Base-by-base conservation (phyloP, 2,329 filamentous ascomycete species). In the Diaporthe citri region DNA sequence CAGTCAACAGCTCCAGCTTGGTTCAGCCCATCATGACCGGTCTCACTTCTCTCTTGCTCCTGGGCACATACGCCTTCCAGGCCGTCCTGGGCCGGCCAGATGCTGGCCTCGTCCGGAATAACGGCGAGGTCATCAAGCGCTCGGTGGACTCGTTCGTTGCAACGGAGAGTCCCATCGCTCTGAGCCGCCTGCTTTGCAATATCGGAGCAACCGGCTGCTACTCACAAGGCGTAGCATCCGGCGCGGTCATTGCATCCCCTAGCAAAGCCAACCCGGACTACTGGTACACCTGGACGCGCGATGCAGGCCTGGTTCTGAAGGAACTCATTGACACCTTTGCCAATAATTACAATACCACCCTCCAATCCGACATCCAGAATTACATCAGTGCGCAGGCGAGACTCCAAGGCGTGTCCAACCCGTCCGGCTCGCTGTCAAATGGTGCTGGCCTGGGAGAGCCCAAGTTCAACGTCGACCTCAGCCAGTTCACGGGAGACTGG, bases 281-380 rank as follows among this genome's bases (percentile, higher is more conserved):
- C 82, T 95, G 89, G 80, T 96, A 91, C 80, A 95, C 93, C 1
- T 96, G 94, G 94, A 95, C 92, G 1, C 87, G 94, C 79, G 94
- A 96, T 82, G 89, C 92, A 22, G 93, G 92, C 34, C 86, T 96
- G 41, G 90, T 91, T 3, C 90, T 93, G 85, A 95, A 94, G 84
- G 85, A 86, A 34, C 83, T 96, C 22, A 86, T 93, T 12, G 94
- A 96, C 78, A 87, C 90, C 28, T 93, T 95, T 80, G 80, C 84
- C 60, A 85, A 90, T 74, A 85, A 85, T 67, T 93, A 92, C 57
- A 89, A 93, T 77, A 83, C 86, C 1, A 83, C 83, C 22, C 84
- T 95, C 28, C 91, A 93, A 79, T 84, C 82, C 10, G 82, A 88
- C 48, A 92, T 96, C 64, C 87, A 94, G 78, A 88, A 93, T 78